A percentile compares a stretch with the other conserved stretches of the same genome.
Evolutionary conservation across 768 basidiomycete species (phyloP).

Genomic region (Candolleomyces aberdarensis): DNA sequence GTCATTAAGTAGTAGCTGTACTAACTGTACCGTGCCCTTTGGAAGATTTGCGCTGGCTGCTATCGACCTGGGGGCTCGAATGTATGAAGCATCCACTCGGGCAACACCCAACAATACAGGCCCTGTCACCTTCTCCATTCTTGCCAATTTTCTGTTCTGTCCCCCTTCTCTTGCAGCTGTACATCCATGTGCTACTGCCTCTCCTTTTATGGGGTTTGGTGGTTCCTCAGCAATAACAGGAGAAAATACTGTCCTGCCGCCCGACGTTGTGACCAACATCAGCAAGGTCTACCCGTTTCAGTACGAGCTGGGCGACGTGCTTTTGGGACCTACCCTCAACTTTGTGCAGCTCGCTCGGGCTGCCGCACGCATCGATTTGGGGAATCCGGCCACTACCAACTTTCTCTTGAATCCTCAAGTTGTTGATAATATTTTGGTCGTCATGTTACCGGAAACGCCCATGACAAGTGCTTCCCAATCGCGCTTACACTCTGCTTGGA

Average conservation of each 20-base stretch:
- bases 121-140: constrained; percentile 11
- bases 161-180: constrained; percentile 54
- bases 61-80: background rate
- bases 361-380: constrained; percentile 20
- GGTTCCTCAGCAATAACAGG: background rate
- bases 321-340: constrained; percentile 13
- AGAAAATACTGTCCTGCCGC: background rate
- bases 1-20: background rate
- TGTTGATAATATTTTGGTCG: background rate
- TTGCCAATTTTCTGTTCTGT: constrained; percentile 14
- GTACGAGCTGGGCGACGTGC: background rate
- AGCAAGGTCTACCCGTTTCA: background rate
- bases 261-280: background rate
- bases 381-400: constrained; percentile 21
- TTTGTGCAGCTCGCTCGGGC: constrained; percentile 18
- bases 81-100: background rate
- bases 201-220: background rate
- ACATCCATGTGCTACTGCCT: background rate
- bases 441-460: background rate
- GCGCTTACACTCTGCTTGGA: constrained; percentile 1
- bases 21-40: background rate
- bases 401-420: constrained; percentile 16
- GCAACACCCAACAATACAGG: constrained; percentile 6
- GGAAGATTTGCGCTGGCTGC: background rate
- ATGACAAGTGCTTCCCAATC: background rate